Evolutionary conservation across 371 early-diverging fungal species (phyloP).

Genomic region (Mucor piriformis): DNA sequence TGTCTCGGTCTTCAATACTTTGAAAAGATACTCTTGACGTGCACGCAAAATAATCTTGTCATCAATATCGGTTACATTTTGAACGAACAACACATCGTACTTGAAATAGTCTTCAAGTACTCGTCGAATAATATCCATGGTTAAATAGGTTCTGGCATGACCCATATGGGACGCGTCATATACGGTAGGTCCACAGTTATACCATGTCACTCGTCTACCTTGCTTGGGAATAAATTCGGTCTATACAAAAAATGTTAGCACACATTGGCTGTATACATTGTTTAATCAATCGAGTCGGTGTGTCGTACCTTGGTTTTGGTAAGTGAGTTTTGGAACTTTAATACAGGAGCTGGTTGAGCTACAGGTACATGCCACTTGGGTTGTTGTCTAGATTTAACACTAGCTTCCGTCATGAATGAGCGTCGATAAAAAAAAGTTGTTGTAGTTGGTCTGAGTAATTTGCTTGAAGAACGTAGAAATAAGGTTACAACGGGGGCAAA

Average conservation of each 20-base stretch:
- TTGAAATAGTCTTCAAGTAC: conserved; percentile 96
- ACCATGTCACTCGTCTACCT: conserved; percentile 91
- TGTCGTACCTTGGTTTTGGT: conserved; percentile 69
- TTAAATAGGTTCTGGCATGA: conserved; percentile 97
- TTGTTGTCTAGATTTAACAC: conserved; percentile 38
- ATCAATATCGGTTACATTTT: conserved; percentile 99
- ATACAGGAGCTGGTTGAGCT: conserved; percentile 33
- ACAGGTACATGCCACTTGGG: conserved; percentile 43
- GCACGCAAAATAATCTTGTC: conserved; percentile 98
- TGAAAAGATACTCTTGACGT: conserved; percentile 85
- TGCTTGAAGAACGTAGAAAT: neutral
- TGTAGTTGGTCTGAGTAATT: neutral
- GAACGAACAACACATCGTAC: conserved; percentile 95
- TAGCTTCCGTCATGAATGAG: conserved; percentile 4
- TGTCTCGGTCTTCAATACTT: conserved; percentile 56
- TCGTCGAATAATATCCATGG: conserved; percentile 96
- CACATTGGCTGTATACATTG: neutral
- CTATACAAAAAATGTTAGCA: conserved; percentile 40
- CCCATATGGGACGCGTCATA: conserved; percentile 99
- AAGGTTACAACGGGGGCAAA: neutral
- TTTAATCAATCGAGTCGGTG: neutral
- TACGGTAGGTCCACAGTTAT: conserved; percentile 99
- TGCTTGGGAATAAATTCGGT: conserved; percentile 84
- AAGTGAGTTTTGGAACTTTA: conserved; percentile 78
- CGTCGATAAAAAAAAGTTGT: neutral